Conservation (phyloP, 2,329 filamentous ascomycete species). For the Botryotinia convoluta region DNA sequence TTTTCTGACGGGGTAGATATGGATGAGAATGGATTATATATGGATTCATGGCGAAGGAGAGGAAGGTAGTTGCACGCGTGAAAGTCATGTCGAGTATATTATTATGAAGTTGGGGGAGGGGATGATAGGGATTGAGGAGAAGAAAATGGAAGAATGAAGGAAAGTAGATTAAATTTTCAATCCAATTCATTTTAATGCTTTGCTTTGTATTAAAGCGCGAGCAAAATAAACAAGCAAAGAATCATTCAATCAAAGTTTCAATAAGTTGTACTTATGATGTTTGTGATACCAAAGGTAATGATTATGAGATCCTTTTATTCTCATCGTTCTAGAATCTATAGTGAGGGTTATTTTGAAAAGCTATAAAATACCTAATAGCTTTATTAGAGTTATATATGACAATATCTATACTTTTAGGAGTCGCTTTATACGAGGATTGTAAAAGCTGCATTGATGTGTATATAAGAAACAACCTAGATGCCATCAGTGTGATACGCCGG, state of each 20-base stretch:
- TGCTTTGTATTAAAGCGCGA: not conserved
- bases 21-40: no score
- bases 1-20: not conserved
- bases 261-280: not conserved
- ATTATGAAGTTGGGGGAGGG: not conserved
- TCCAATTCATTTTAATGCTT: constrained; percentile 2
- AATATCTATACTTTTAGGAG: not conserved
- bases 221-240: not conserved
- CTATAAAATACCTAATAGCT: not conserved
- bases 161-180: not conserved
- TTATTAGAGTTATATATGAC: not conserved
- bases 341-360: not conserved
- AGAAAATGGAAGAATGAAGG: not conserved
- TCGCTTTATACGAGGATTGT: not conserved
- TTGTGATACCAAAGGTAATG: not conserved
- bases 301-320: not conserved
- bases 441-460: not conserved
- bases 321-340: not conserved
- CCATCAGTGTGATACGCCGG: not conserved
- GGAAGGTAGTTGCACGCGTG: not conserved
- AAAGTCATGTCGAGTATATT: not conserved
- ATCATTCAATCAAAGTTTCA: not conserved
- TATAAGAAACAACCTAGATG: no score
- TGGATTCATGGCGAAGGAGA: not conserved
- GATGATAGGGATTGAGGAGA: no score